These are phyloP conservation scores for Candida vaughaniae DNA, from an alignment of 805 yeast genomes.

Conservation along the genomic window DNA sequence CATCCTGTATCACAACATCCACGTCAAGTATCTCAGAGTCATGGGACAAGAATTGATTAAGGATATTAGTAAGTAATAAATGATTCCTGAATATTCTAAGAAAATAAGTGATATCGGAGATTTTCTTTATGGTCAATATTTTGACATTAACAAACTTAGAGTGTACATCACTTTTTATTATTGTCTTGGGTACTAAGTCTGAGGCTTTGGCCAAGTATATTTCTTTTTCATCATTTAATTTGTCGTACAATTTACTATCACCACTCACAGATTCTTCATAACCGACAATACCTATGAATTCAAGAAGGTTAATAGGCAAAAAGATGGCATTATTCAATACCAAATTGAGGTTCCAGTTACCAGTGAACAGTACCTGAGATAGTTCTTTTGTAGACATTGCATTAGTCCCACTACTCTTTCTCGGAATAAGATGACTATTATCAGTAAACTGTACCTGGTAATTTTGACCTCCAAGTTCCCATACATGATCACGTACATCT, in stretches of 20 bases:
- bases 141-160: constrained; percentile 22
- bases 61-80: constrained; percentile 24
- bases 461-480: constrained; percentile 20
- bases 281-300: constrained; percentile 24
- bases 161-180: constrained; percentile 11
- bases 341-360: constrained; percentile 27
- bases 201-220: constrained; percentile 1
- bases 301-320: constrained; percentile 28
- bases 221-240: constrained; percentile 14
- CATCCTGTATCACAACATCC: constrained; percentile 4
- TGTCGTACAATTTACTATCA: constrained; percentile 5
- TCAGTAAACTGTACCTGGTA: constrained; percentile 20
- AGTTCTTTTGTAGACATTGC: neutral
- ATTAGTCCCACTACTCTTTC: neutral
- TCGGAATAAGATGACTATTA: constrained; percentile 6
- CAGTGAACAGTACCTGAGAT: neutral
- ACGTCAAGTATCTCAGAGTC: neutral
- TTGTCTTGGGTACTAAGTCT: neutral
- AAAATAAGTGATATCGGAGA: constrained; percentile 24
- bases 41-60: constrained; percentile 2
- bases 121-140: constrained; percentile 20
- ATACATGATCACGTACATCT: constrained; percentile 18
- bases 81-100: constrained; percentile 33
- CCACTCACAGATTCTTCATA: neutral
- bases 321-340: constrained; percentile 24